phyloP scores from a whole-genome alignment of 768 basidiomycete genomes.

The Russula dissimulans region DNA sequence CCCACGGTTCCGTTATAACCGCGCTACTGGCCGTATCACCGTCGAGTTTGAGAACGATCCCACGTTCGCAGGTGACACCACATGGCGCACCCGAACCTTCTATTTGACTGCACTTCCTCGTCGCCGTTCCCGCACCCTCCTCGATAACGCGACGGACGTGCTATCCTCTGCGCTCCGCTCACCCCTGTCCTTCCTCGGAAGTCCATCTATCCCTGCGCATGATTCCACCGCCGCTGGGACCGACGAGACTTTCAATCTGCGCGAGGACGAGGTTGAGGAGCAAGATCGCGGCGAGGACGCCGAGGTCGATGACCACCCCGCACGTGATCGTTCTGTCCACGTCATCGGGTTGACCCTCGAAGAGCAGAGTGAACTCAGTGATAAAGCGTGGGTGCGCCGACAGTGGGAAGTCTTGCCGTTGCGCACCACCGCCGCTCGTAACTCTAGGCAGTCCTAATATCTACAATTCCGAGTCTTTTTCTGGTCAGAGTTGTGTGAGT shows the following conservation, averaged over 20 bases:
- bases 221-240: constrained; percentile 21
- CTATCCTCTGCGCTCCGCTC: constrained; percentile 49
- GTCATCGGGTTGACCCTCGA: constrained; percentile 43
- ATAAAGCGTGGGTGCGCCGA: constrained; percentile 33
- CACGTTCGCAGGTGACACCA: constrained; percentile 36
- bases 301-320: constrained; percentile 67
- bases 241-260: constrained; percentile 38
- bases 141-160: constrained; percentile 64
- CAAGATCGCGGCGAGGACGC: constrained; percentile 71
- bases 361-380: constrained; percentile 25
- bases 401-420: constrained; percentile 43
- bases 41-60: constrained; percentile 58
- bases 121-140: constrained; percentile 55
- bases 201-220: background rate
- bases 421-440: constrained; percentile 24
- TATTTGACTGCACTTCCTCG: constrained; percentile 58
- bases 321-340: constrained; percentile 44
- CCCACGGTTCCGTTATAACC: constrained; percentile 56
- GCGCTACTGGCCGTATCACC: constrained; percentile 46
- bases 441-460: background rate
- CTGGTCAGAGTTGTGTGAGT: background rate
- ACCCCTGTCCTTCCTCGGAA: constrained; percentile 45
- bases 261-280: constrained; percentile 71
- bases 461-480: background rate
- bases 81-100: constrained; percentile 54